Base-by-base conservation (phyloP, 805 yeast genomes). In the Cyberlindnera subsufficiens region DNA sequence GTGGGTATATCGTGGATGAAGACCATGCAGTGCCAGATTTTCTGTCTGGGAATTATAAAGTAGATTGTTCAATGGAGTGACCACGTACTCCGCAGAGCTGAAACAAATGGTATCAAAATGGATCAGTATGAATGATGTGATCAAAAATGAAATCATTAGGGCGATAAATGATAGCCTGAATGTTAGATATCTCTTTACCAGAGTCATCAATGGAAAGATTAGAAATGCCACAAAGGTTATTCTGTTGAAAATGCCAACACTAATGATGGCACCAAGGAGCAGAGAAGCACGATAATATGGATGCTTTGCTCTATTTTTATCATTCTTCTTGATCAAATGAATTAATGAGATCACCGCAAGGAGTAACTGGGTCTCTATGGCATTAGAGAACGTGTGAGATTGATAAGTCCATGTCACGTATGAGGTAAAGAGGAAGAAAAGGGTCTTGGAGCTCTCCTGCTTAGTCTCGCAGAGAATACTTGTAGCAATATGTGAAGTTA, bases 321-420 rank as follows among this genome's bases (percentile, higher is more conserved):
- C 44, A n/a, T 54, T 37, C 20, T 39, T 33, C 29, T 38, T 44
- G 53, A 51, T 42, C 55, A 51, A 64, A 52, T 55, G 74, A 56
- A 54, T 63, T 68, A 51, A 66, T 16, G 63, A 60, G 53, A 64
- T 80, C 62, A 33, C 76, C 65, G 45, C 45, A 54, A 45, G 70
- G 67, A 58, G 47, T 20, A 58, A 42, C 65, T 60, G 32, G 0
- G 86, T 83, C 59, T 93, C 99, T 2, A 86, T 56, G 18, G 89
- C 77, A 58, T 93, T 93, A n/a, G 96, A 86, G 54, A 93, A 86
- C 1, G 95, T 80, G 58, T 89, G 97, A 0, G 86, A 71, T 58
- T 93, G 98, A 54, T 81, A 81, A 0, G 82, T 77, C 67, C 87
- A 70, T 0, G 95, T 81, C 29, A 88, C 72, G 56, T 86, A 91